Evolutionary conservation across 176 grass and related monocot species (phyloP).

Genomic region (Aegilops umbellulata): DNA sequence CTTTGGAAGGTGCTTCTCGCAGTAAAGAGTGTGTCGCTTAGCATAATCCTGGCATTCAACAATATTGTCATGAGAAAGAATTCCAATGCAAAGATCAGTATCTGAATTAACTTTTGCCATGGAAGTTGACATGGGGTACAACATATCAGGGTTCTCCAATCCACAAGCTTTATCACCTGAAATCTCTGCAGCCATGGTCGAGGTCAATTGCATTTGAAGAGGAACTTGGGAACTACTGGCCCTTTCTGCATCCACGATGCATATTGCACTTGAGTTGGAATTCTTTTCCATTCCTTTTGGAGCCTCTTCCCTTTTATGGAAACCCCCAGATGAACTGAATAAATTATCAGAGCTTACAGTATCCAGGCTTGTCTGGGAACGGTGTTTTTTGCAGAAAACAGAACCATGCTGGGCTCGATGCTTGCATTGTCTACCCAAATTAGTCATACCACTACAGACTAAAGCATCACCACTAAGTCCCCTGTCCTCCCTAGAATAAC

Average conservation of each 20-base stretch:
- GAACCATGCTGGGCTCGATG: conserved; percentile 89
- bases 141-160: conserved; percentile 47
- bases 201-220: conserved; percentile 29
- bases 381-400: conserved; percentile 91
- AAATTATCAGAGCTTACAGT: conserved; percentile 37
- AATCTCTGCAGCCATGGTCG: conserved; percentile 28
- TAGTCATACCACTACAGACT: conserved; percentile 77
- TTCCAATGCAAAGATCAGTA: conserved; percentile 59
- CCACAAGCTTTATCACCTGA: conserved; percentile 50
- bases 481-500: conserved; percentile 50
- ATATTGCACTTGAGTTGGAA: conserved; percentile 34
- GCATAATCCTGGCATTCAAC: conserved; percentile 82
- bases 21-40: conserved; percentile 81
- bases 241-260: not conserved
- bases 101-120: conserved; percentile 36
- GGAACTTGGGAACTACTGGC: conserved; percentile 34
- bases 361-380: conserved; percentile 46
- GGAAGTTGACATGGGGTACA: conserved; percentile 35
- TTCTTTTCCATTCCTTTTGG: conserved; percentile 33
- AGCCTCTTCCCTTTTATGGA: conserved; percentile 30
- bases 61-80: conserved; percentile 38
- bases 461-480: conserved; percentile 47
- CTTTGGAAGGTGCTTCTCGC: conserved; percentile 89
- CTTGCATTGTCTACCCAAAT: conserved; percentile 91
- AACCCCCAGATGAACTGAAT: conserved; percentile 37